A percentile compares a stretch with the other conserved stretches of the same genome.
phyloP scores from a whole-genome alignment of 345 rosid genomes.

The Murraya koenigii region DNA sequence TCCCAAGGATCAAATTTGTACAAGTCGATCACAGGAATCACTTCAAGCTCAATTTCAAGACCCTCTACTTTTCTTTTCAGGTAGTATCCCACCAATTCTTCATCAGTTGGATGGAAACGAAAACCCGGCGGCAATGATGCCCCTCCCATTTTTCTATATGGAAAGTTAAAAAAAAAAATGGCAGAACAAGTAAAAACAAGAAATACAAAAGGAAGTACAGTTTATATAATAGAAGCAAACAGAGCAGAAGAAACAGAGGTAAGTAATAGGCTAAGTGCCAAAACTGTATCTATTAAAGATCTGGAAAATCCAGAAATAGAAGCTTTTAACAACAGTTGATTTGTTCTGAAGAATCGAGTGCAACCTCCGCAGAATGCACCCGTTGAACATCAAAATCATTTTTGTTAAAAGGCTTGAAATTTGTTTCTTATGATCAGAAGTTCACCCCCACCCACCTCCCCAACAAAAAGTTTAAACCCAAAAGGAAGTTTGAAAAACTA shows the following conservation, averaged over 20 bases:
- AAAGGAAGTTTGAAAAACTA: not conserved
- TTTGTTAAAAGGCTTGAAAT: constrained; percentile 30
- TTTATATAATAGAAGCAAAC: constrained; percentile 4
- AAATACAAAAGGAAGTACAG: too few relatives aligned
- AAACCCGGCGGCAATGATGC: constrained; percentile 86
- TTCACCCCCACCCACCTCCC: constrained; percentile 34
- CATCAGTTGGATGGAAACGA: constrained; percentile 89
- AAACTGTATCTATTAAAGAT: constrained; percentile 52
- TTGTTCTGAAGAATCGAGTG: constrained; percentile 51
- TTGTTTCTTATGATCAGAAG: constrained; percentile 28
- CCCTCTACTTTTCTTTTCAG: constrained; percentile 64
- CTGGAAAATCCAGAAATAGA: constrained; percentile 81
- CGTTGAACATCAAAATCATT: constrained; percentile 58
- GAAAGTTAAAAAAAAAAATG: constrained; percentile 9
- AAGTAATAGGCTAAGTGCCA: constrained; percentile 34
- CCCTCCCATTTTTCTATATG: constrained; percentile 44
- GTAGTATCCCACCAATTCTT: constrained; percentile 85
- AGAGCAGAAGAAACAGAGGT: constrained; percentile 9
- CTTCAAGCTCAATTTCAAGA: constrained; percentile 79
- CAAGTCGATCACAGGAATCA: constrained; percentile 73
- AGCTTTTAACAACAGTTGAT: constrained; percentile 52
- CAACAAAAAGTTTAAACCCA: constrained; percentile 7
- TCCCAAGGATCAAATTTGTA: constrained; percentile 98
- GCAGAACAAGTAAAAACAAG: not conserved
- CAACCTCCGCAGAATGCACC: constrained; percentile 53